phyloP scores from a whole-genome alignment of 1,284 basidiomycete genomes.

The Fomitopsis palustris region DNA sequence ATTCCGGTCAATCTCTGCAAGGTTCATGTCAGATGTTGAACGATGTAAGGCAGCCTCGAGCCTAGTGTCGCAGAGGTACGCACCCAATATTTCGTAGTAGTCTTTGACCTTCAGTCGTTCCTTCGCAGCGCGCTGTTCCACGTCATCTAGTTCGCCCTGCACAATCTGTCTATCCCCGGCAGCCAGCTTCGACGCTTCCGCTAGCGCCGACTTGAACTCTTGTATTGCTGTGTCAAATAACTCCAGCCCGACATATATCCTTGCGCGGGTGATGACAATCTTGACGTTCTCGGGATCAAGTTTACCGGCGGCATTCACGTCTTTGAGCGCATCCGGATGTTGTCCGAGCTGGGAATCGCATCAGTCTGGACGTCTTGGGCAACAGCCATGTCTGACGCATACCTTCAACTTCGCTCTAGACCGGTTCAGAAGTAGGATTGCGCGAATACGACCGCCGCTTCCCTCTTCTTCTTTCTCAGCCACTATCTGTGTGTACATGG shows the following conservation, averaged over 20 bases:
- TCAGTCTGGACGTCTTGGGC: not conserved
- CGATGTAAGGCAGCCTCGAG: not conserved
- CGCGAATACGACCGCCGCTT: constrained; percentile 12
- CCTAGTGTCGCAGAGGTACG: not conserved
- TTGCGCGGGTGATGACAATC: constrained; percentile 9
- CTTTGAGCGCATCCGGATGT: constrained; percentile 10
- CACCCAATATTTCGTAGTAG: constrained; percentile 13
- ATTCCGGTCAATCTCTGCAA: constrained; percentile 1
- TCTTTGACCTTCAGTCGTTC: constrained; percentile 8
- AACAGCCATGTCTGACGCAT: not conserved
- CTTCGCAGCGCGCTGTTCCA: constrained; percentile 37
- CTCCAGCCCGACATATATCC: constrained; percentile 13
- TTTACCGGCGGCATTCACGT: constrained; percentile 9
- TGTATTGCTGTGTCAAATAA: constrained; percentile 13
- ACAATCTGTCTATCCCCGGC: constrained; percentile 18
- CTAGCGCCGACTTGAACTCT: constrained; percentile 9
- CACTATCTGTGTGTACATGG: constrained; percentile 2
- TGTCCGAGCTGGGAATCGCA: constrained; percentile 1
- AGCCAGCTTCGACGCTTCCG: constrained; percentile 20
- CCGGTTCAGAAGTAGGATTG: constrained; percentile 10
- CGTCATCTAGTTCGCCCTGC: constrained; percentile 40
- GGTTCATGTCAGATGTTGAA: not conserved
- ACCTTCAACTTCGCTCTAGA: constrained; percentile 12
- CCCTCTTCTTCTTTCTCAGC: constrained; percentile 12
- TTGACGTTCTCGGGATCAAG: constrained; percentile 6